Conservation (phyloP, 2,329 filamentous ascomycete species). For the Penicillium aurantiogriseum region DNA sequence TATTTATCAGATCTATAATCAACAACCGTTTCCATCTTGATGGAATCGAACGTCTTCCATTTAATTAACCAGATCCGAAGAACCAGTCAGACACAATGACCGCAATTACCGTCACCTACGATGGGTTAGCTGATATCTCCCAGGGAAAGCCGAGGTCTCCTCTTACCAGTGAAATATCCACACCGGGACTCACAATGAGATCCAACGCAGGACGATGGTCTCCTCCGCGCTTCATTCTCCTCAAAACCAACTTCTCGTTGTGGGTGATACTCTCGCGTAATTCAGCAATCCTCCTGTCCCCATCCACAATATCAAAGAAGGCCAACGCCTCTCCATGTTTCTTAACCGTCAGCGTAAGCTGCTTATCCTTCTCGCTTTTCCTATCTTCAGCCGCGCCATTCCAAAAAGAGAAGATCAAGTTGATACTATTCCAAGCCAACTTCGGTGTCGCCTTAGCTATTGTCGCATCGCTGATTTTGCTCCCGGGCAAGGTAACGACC, state of each 20-base stretch:
- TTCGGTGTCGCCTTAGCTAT: conserved; percentile 14
- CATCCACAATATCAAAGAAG: conserved; percentile 24
- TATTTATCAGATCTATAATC: neutral
- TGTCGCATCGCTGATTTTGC: neutral
- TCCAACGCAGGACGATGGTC: conserved; percentile 24
- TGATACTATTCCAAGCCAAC: conserved; percentile 2
- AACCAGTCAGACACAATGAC: neutral
- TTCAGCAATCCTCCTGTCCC: conserved; percentile 21
- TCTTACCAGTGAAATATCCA: conserved; percentile 26
- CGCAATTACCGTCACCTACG: neutral
- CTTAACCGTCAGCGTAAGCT: conserved; percentile 15
- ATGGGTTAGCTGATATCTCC: neutral
- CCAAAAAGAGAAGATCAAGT: conserved; percentile 17
- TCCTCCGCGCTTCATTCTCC: neutral
- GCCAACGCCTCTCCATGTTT: conserved; percentile 13
- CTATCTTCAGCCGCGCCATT: conserved; percentile 13
- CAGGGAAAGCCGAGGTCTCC: neutral
- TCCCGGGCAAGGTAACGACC: conserved; percentile 38
- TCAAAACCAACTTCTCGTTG: conserved; percentile 20
- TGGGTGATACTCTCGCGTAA: conserved; percentile 23
- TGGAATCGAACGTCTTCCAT: neutral
- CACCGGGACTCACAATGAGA: conserved; percentile 21
- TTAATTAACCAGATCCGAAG: no score
- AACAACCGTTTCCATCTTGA: neutral
- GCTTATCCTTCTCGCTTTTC: conserved; percentile 11